A percentile compares a stretch with the other conserved stretches of the same genome.
Evolutionary conservation across 176 grass and related monocot genomes (phyloP).

Genomic region (Miscanthus lutarioriparius): DNA sequence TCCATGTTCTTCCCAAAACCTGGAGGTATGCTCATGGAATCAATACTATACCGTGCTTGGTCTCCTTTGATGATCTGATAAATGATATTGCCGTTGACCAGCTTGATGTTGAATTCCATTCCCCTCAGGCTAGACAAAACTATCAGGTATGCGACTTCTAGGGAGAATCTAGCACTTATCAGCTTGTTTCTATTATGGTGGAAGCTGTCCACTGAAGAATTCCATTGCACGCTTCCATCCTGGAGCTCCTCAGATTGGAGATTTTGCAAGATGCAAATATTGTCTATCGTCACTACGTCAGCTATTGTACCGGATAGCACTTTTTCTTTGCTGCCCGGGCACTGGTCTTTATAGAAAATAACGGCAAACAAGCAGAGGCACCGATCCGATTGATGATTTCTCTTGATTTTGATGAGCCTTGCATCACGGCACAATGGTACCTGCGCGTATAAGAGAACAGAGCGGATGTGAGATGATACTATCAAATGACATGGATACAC

Average conservation of each 20-base stretch:
- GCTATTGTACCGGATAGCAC: conserved; percentile 26
- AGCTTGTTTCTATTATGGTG: conserved; percentile 55
- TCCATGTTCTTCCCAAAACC: conserved; percentile 52
- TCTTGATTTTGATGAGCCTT: conserved; percentile 70
- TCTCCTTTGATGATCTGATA: conserved; percentile 50
- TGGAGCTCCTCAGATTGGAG: conserved; percentile 36
- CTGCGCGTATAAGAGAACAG: conserved; percentile 39
- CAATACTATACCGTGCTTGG: conserved; percentile 10
- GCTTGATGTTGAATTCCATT: conserved; percentile 75
- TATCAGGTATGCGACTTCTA: conserved; percentile 61
- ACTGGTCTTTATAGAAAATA: conserved; percentile 48
- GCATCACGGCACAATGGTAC: conserved; percentile 53
- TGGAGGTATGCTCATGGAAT: conserved; percentile 38
- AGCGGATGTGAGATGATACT: conserved; percentile 23
- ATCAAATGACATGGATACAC: background rate
- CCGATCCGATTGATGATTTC: conserved; percentile 39
- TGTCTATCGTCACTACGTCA: conserved; percentile 45
- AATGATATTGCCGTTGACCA: conserved; percentile 60
- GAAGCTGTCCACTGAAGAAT: conserved; percentile 53
- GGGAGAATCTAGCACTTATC: conserved; percentile 56
- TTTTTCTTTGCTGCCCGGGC: conserved; percentile 38
- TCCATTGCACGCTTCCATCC: conserved; percentile 46
- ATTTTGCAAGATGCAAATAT: conserved; percentile 68
- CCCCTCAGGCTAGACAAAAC: conserved; percentile 67
- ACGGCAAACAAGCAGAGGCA: conserved; percentile 67